Conservation (phyloP, 768 basidiomycete genomes). For the Auriculariales sp. region DNA sequence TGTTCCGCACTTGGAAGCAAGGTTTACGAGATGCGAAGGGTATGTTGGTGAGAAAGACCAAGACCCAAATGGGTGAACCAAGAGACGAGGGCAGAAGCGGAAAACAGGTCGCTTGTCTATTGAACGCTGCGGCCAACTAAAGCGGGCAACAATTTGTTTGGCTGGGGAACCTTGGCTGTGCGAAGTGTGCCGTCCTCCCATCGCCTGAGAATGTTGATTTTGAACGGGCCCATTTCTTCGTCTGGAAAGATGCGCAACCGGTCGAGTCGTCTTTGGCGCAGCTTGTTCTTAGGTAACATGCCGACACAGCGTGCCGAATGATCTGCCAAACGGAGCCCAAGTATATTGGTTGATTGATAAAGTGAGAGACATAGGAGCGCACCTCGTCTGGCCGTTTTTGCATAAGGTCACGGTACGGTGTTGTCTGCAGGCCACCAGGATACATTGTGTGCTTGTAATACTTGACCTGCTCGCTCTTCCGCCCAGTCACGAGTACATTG, state of each 20-base stretch:
- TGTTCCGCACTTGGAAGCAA: too few species aligned
- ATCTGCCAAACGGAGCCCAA: constrained; percentile 56
- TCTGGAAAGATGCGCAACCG: constrained; percentile 81
- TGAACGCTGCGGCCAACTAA: too few species aligned
- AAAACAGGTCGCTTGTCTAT: too few species aligned
- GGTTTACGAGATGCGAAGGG: too few species aligned
- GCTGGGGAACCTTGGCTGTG: too few species aligned
- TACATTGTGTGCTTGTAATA: constrained; percentile 87
- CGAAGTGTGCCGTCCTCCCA: constrained; percentile 42
- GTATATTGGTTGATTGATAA: not conserved
- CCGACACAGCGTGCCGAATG: constrained; percentile 88
- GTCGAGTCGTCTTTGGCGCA: constrained; percentile 76
- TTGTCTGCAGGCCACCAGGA: constrained; percentile 88
- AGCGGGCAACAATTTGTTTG: too few species aligned
- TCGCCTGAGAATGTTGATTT: constrained; percentile 61
- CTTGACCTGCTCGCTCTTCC: constrained; percentile 73
- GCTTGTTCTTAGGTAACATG: constrained; percentile 97
- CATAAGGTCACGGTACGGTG: constrained; percentile 74
- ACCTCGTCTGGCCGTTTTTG: constrained; percentile 80
- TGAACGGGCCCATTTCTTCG: constrained; percentile 60
- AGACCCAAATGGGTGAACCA: too few species aligned
- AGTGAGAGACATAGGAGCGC: constrained; percentile 15
- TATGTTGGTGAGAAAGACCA: too few species aligned
- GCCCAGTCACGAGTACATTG: constrained; percentile 74
- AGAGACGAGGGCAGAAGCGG: too few species aligned